Conservation (phyloP, 345 rosid genomes). For the Eucalyptus microcorys region DNA sequence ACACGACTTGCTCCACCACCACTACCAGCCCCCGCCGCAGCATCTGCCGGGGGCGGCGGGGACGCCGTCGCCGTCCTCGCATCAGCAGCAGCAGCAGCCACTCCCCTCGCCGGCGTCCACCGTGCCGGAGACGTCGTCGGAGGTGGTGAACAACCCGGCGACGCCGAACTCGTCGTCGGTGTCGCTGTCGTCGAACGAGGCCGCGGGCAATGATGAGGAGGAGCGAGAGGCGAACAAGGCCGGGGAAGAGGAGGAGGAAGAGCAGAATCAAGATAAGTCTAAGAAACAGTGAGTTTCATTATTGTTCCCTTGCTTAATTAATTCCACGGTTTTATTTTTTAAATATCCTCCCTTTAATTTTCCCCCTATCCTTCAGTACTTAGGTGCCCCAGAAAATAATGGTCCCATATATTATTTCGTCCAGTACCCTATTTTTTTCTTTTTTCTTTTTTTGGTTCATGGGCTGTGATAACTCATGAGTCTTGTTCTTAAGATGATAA, state of each 20-base stretch:
- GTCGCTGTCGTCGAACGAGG: constrained; percentile 72
- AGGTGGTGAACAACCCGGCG: constrained; percentile 62
- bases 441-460: not conserved
- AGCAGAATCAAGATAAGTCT: constrained; percentile 46
- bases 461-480: not conserved
- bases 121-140: constrained; percentile 45
- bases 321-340: not conserved
- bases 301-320: not conserved
- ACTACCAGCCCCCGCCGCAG: constrained; percentile 6
- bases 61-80: not conserved
- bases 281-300: constrained; percentile 62
- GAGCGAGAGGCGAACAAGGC: not conserved
- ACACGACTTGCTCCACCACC: constrained; percentile 33
- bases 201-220: constrained; percentile 18
- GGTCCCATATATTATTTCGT: not conserved
- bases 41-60: not conserved
- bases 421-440: not conserved
- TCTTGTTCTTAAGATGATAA: not conserved
- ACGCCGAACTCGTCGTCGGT: constrained; percentile 83
- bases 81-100: not conserved
- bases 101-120: constrained; percentile 32
- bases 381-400: not conserved
- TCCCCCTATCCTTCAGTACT: not conserved
- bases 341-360: not conserved
- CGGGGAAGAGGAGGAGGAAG: constrained; percentile 27